A percentile compares a stretch with the other conserved stretches of the same genome.
These are phyloP conservation scores for Lactarius trivialis DNA, from an alignment of 768 basidiomycete genomes.

Conservation along the genomic window DNA sequence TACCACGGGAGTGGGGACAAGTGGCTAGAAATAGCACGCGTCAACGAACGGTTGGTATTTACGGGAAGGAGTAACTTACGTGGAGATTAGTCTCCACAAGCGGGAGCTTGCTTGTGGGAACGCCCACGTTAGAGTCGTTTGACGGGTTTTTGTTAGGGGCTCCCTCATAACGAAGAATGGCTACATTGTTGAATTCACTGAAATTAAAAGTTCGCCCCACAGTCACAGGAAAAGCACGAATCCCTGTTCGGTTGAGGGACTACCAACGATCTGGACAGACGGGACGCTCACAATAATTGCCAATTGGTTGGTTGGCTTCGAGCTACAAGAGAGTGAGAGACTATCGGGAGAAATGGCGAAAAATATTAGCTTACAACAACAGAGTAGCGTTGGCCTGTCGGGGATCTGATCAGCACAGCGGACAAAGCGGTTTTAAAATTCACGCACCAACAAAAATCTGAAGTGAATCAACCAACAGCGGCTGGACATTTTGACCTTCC, in stretches of 20 bases:
- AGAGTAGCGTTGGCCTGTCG: not conserved
- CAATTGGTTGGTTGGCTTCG: not conserved
- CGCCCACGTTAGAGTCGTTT: slow-evolving; percentile 16
- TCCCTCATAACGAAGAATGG: slow-evolving; percentile 35
- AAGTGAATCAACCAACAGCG: slow-evolving; percentile 17
- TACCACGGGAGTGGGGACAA: not conserved
- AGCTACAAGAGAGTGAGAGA: not conserved
- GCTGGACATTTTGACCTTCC: slow-evolving; percentile 19
- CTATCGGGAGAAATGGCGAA: not conserved
- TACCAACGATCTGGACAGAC: not conserved
- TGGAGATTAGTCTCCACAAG: slow-evolving; percentile 24
- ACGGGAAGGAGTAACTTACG: not conserved
- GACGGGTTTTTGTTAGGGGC: slow-evolving; percentile 31
- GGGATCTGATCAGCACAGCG: not conserved
- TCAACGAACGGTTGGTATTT: no score
- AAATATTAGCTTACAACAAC: not conserved
- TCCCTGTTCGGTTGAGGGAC: slow-evolving; percentile 1
- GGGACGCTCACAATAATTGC: not conserved
- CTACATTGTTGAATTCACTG: slow-evolving; percentile 31
- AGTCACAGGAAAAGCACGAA: slow-evolving; percentile 23
- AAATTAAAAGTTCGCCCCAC: slow-evolving; percentile 29
- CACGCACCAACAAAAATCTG: slow-evolving; percentile 14
- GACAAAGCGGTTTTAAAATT: not conserved
- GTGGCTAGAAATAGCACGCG: not conserved
- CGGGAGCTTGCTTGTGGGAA: slow-evolving; percentile 7